Evolutionary conservation across 352 stramenopile species (phyloP).

Genomic region (Saprolegnia parasitica): DNA sequence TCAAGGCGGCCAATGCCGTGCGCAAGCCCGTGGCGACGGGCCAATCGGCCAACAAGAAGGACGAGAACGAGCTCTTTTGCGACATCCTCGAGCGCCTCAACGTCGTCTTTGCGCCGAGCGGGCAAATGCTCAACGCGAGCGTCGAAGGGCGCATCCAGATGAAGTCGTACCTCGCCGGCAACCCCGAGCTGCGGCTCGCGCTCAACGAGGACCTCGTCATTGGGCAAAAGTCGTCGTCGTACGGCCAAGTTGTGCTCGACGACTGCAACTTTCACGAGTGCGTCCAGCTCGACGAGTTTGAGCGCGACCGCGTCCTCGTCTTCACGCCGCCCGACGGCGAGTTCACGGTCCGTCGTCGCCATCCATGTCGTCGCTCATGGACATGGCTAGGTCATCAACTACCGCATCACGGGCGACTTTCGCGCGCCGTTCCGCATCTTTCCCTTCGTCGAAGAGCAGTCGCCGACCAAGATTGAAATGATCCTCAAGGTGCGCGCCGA

Average conservation of each 20-base stretch:
- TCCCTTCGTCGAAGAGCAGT: slow-evolving; percentile 95
- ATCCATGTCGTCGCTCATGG: slow-evolving; percentile 32
- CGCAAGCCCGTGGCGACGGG: slow-evolving; percentile 80
- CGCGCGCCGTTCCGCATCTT: slow-evolving; percentile 96
- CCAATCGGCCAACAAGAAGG: slow-evolving; percentile 70
- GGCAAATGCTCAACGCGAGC: slow-evolving; percentile 95
- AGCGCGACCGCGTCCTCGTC: slow-evolving; percentile 79
- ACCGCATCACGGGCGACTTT: slow-evolving; percentile 97
- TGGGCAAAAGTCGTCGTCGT: slow-evolving; percentile 77
- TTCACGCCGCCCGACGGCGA: slow-evolving; percentile 78
- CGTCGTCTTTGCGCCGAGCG: slow-evolving; percentile 93
- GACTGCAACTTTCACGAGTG: slow-evolving; percentile 99
- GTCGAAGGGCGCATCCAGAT: slow-evolving; percentile 98
- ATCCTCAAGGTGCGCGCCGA: slow-evolving; percentile 89
- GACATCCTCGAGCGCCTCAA: slow-evolving; percentile 98
- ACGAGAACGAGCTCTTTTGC: slow-evolving; percentile 99
- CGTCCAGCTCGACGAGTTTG: slow-evolving; percentile 95
- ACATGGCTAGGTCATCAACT: slow-evolving; percentile 95
- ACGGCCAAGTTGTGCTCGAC: slow-evolving; percentile 92
- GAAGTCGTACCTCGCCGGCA: slow-evolving; percentile 97
- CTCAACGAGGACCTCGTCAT: slow-evolving; percentile 97
- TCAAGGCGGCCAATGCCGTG: slow-evolving; percentile 77
- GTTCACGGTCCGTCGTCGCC: slow-evolving; percentile 36
- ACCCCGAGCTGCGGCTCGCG: slow-evolving; percentile 93
- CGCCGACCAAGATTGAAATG: slow-evolving; percentile 93